These are phyloP conservation scores for Crithidia thermophila DNA, from an alignment of 208 protist genomes.

Conservation along the genomic window DNA sequence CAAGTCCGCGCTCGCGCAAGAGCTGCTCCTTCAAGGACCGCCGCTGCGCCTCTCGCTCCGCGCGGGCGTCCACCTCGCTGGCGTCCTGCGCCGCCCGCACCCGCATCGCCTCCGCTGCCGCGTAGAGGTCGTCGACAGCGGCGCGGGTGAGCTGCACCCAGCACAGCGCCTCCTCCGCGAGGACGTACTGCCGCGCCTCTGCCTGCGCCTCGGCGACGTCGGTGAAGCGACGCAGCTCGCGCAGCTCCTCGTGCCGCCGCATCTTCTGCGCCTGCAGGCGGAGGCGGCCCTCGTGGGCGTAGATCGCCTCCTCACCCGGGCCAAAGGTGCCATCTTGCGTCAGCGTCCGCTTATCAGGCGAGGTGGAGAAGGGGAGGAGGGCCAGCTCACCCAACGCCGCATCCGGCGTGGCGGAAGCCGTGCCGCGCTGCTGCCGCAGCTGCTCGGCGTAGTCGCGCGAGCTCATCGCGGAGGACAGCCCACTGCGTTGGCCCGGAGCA, in stretches of 20 bases:
- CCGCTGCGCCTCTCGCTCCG: slow-evolving; percentile 20
- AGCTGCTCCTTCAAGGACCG: slow-evolving; percentile 15
- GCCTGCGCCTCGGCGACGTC: slow-evolving; percentile 34
- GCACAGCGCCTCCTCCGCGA: slow-evolving; percentile 38
- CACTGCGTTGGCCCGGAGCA: neutral
- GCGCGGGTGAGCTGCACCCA: slow-evolving; percentile 44
- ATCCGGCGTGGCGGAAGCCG: neutral
- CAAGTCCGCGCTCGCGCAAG: slow-evolving; percentile 1
- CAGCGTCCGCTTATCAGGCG: neutral
- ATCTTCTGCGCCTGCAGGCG: slow-evolving; percentile 37
- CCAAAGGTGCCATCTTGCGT: slow-evolving; percentile 25
- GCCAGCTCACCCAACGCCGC: slow-evolving; percentile 7
- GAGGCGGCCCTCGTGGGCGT: slow-evolving; percentile 40
- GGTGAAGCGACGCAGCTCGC: slow-evolving; percentile 8
- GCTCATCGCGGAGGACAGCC: neutral
- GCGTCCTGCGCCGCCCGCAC: slow-evolving; percentile 23
- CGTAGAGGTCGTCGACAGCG: slow-evolving; percentile 41
- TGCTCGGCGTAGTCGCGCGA: slow-evolving; percentile 18
- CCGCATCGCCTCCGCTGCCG: slow-evolving; percentile 21
- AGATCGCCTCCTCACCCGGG: slow-evolving; percentile 24
- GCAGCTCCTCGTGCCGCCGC: slow-evolving; percentile 25
- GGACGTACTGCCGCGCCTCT: slow-evolving; percentile 37
- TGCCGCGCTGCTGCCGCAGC: slow-evolving; percentile 12
- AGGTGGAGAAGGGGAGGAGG: neutral
- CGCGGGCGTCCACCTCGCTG: neutral